Percentiles rank a stretch among this genome's conserved stretches.
These are phyloP conservation scores for Coprinopsis marcescibilis DNA, from an alignment of 768 basidiomycete species.

Conservation along the genomic window DNA sequence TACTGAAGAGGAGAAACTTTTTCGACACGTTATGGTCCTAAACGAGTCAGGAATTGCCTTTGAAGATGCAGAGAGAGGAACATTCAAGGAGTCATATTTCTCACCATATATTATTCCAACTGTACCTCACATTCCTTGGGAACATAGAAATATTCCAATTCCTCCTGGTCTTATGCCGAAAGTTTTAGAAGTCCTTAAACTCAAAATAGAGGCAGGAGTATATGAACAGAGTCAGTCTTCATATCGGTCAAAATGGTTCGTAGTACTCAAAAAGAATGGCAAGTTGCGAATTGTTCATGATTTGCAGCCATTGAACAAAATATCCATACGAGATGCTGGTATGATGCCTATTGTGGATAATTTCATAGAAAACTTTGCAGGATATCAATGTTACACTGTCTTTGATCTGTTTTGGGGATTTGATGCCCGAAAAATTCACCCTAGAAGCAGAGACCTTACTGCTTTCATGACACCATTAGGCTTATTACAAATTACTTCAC, in stretches of 20 bases:
- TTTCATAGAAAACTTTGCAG: conserved; percentile 28
- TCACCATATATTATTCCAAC: conserved; percentile 26
- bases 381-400: conserved; percentile 21
- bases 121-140: conserved; percentile 27
- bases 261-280: conserved; percentile 33
- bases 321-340: conserved; percentile 31
- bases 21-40: conserved; percentile 27
- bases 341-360: conserved; percentile 27
- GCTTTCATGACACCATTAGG: conserved; percentile 35
- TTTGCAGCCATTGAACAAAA: conserved; percentile 31
- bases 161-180: conserved; percentile 25
- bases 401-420: conserved; percentile 33
- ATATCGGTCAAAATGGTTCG: conserved; percentile 37
- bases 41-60: conserved; percentile 30
- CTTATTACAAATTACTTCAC: conserved; percentile 10
- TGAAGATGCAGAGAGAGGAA: conserved; percentile 30
- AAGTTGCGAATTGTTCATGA: conserved; percentile 30
- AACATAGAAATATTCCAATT: conserved; percentile 25
- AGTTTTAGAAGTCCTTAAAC: conserved; percentile 25
- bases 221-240: conserved; percentile 35
- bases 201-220: conserved; percentile 31
- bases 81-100: conserved; percentile 28
- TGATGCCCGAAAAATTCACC: conserved; percentile 23
- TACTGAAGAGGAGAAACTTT: conserved; percentile 17
- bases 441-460: conserved; percentile 25